Evolutionary conservation across 495 filamentous ascomycete genomes (phyloP).

Genomic region (Penicillium waksmanii): DNA sequence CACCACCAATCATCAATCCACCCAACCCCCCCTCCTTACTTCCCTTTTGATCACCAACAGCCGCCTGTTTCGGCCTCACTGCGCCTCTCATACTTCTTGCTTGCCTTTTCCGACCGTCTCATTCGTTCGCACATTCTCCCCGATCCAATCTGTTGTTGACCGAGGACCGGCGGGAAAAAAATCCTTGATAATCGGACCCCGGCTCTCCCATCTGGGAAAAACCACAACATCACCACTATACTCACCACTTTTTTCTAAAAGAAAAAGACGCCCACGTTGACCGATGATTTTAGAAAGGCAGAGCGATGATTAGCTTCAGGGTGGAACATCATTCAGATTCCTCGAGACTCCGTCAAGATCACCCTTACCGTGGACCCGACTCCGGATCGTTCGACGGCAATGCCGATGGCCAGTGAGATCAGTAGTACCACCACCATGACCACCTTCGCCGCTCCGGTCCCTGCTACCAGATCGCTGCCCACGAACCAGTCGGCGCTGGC

Average conservation of each 20-base stretch:
- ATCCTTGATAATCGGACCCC: conserved; percentile 12
- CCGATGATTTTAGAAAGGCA: conserved; percentile 43
- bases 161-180: conserved; percentile 19
- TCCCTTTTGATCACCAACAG: not conserved
- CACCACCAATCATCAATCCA: conserved; percentile 12
- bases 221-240: not conserved
- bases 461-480: conserved; percentile 47
- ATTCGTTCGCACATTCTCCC: conserved; percentile 10
- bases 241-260: not conserved
- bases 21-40: conserved; percentile 6
- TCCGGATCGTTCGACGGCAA: conserved; percentile 44
- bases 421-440: conserved; percentile 54
- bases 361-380: conserved; percentile 44
- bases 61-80: not conserved
- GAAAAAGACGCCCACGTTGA: conserved; percentile 28
- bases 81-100: conserved; percentile 3
- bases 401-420: conserved; percentile 55
- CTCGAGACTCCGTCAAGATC: conserved; percentile 47
- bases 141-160: conserved; percentile 8
- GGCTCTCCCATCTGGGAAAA: conserved; percentile 3
- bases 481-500: conserved; percentile 52
- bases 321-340: conserved; percentile 54
- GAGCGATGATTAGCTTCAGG: conserved; percentile 57
- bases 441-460: conserved; percentile 49
- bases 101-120: conserved; percentile 12